Evolutionary conservation across 805 yeast species (phyloP), one percentile per base, ranked within the genome.

Genomic region (Kodamaea nitidulidarum): DNA sequence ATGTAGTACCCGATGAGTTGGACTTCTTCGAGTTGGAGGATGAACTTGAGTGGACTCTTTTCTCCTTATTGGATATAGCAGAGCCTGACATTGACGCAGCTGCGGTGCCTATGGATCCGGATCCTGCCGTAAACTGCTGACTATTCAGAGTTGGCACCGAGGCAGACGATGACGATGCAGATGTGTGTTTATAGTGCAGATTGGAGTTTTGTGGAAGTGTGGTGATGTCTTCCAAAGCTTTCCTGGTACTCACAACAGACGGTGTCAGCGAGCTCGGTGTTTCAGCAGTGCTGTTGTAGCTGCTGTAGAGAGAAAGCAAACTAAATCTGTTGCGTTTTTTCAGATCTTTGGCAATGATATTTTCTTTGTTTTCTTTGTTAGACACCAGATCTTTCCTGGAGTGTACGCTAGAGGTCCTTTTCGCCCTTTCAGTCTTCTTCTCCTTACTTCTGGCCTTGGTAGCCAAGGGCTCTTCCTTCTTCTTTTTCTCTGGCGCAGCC

Each of bases 271-370:
- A 26, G 29, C 30, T 31, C 16, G 45, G 17, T 12, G 44, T 21
- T 24, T 44, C 32, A 3, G 15, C 14, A 15, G 38, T 36, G 27
- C 36, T 29, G 36, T 60, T 56, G 36, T 65, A 63, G 32, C 54
- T 54, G 35, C 65, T 58, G 55, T 70, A 70, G 51, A 70, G 65
- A 3, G 73, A 67, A 35, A 70, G 59, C 24, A 68, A 43, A 50
- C 73, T 68, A 46, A 69, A 70, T 39, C 75, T 48, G 43, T 70
- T 70, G 25, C 60, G 52, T 47, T 65, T 67, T 50, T 67, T 69
- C 22, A 39, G 43, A 28, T 48, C 57, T 31, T 39, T 39, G 8
- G 40, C 48, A 26, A 43, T 42, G 25, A 53, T 56, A 41, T 53
- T 58, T 26, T 49, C 58, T 40, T 56, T 55, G 35, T 48, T 50